These are phyloP conservation scores for Sclerospora graminicola DNA, from an alignment of 352 stramenopile genomes.

Conservation along the genomic window DNA sequence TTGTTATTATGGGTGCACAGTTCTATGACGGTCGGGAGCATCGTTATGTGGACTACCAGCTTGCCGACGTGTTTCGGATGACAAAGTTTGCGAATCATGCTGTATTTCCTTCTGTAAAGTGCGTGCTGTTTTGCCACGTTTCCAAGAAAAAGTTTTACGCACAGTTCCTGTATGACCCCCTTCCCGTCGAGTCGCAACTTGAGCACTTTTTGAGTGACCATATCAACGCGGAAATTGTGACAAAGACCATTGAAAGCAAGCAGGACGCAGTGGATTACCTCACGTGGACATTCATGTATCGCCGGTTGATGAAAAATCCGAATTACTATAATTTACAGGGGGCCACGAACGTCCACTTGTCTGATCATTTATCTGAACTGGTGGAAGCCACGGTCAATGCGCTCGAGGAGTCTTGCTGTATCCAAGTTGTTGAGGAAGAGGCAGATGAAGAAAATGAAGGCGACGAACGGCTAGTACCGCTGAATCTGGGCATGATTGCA, in stretches of 20 bases:
- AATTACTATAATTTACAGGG: constrained; percentile 99
- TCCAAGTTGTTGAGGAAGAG: constrained; percentile 91
- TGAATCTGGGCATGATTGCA: constrained; percentile 99
- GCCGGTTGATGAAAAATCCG: constrained; percentile 97
- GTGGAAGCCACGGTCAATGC: constrained; percentile 95
- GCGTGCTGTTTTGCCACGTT: constrained; percentile 93
- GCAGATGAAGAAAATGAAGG: constrained; percentile 67
- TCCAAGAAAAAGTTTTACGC: constrained; percentile 98
- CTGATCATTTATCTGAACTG: constrained; percentile 98
- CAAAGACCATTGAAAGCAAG: constrained; percentile 97
- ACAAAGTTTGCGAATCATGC: constrained; percentile 79
- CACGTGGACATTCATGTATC: constrained; percentile 99
- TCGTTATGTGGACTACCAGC: constrained; percentile 95
- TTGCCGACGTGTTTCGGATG: constrained; percentile 98
- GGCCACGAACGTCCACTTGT: constrained; percentile 88
- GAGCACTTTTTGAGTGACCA: constrained; percentile 98
- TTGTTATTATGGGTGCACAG: constrained; percentile 97
- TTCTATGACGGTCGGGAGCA: constrained; percentile 94
- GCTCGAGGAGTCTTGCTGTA: constrained; percentile 94
- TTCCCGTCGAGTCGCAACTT: constrained; percentile 98
- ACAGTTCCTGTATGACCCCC: constrained; percentile 98
- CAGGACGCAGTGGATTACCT: constrained; percentile 99
- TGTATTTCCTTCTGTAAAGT: constrained; percentile 71
- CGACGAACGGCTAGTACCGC: constrained; percentile 86
- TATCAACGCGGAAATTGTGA: constrained; percentile 98